These are phyloP conservation scores for Aspergillus alliaceus DNA, from an alignment of 2,329 filamentous ascomycete species.

Conservation along the genomic window DNA sequence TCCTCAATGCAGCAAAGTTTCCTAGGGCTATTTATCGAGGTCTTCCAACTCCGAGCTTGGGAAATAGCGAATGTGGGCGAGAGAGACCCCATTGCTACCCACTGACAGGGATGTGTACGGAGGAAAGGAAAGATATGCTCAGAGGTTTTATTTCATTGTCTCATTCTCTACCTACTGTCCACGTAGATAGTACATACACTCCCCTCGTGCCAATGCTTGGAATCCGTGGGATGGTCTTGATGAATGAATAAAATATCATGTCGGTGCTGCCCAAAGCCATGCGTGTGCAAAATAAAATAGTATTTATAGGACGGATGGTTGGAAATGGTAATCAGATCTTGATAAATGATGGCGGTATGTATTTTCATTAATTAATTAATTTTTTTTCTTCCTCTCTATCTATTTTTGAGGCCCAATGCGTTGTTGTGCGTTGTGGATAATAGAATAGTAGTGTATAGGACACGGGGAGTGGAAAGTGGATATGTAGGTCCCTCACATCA, in stretches of 20 bases:
- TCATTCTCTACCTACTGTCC: neutral
- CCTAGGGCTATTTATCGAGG: neutral
- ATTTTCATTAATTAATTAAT: neutral
- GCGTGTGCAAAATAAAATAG: neutral
- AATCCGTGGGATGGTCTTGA: neutral
- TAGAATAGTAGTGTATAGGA: neutral
- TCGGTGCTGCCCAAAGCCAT: constrained; percentile 7
- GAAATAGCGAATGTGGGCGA: neutral
- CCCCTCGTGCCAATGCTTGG: too few species aligned
- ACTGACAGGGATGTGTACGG: neutral
- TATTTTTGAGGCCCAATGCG: neutral
- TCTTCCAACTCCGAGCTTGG: neutral
- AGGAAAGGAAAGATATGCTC: neutral
- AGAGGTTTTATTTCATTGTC: neutral
- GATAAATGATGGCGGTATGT: neutral
- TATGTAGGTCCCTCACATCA: constrained; percentile 12
- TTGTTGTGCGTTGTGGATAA: neutral
- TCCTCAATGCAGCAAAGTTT: neutral
- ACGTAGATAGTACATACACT: neutral
- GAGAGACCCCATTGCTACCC: neutral
- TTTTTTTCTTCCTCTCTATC: neutral
- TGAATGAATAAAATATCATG: constrained; percentile 1
- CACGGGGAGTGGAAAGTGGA: neutral
- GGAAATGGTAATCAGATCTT: neutral
- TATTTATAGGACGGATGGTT: neutral